Base-by-base conservation (phyloP, 2,329 filamentous ascomycete genomes). In the Beauveria australis region DNA sequence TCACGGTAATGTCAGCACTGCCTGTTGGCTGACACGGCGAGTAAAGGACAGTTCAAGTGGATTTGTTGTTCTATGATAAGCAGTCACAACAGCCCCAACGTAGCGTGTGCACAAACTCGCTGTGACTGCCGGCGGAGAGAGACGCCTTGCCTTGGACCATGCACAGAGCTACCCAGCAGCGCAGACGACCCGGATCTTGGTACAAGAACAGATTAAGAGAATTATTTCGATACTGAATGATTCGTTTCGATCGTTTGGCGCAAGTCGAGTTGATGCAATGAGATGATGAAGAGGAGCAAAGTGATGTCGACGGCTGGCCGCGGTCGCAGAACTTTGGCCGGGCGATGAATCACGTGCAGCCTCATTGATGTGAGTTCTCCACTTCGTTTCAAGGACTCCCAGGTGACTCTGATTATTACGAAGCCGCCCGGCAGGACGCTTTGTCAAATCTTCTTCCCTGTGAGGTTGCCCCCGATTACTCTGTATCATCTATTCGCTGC, bases 21-120 rank as follows among this genome's bases (percentile, higher is more conserved):
- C 48, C 58, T 41, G 28, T 60, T 47, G 40, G 58, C 58, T 53
- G 51, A 26, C 19, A 53, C 48, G 52, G 41, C 58, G 53, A 53
- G 26, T 53, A 30, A 47, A 53, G 18, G 40, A 54, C 49, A 53
- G 41, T 60, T 60, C 58, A 60, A 59, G 53, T 53, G 41, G 43
- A 51, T 48, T 52, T 60, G 53, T 18, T 53, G 53, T 60, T 60
- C 58, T 60, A 60, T 48, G 41, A 28, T 53, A 60, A 41, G 58
- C 58, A 48, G 51, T 37, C 58, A 48, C 41, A 53, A 52, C 47
- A 43, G 56, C 48, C 48, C 56, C 48, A 30, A 33, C 28, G 55
- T 40, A 28, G 43, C 37, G 55, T 41, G 41, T 43, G 56, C 56
- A 52, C 47, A 44, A 52, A n/a, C 3, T 46, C 33, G 48, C 47